Evolutionary conservation across 768 basidiomycete genomes (phyloP).

Genomic region (Termitomyces sp.): DNA sequence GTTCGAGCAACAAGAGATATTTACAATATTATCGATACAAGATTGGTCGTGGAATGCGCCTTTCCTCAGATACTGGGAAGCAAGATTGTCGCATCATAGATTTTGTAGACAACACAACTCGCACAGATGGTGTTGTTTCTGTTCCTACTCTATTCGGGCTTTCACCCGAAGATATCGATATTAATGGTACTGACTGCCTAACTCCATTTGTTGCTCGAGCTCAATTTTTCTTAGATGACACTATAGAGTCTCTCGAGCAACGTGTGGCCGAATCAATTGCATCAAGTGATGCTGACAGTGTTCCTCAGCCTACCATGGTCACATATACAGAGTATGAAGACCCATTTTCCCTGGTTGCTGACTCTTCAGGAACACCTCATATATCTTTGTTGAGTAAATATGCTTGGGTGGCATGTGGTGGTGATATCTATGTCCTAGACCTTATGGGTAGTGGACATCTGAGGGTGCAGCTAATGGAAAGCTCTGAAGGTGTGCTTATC

Average conservation of each 20-base stretch:
- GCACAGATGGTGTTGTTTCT: constrained; percentile 68
- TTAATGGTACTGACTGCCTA: constrained; percentile 43
- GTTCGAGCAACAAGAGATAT: background rate
- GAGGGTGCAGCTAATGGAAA: constrained; percentile 45
- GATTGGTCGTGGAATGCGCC: constrained; percentile 91
- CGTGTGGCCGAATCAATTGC: constrained; percentile 23
- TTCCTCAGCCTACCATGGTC: constrained; percentile 56
- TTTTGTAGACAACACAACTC: constrained; percentile 72
- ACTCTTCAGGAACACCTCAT: constrained; percentile 48
- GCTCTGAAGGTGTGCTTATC: constrained; percentile 25
- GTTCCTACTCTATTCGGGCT: constrained; percentile 84
- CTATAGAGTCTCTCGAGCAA: constrained; percentile 40
- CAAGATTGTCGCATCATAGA: constrained; percentile 84
- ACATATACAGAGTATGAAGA: constrained; percentile 75
- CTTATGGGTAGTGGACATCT: constrained; percentile 67
- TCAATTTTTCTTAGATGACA: constrained; percentile 39
- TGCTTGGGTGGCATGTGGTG: constrained; percentile 81
- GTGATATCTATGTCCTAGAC: constrained; percentile 66
- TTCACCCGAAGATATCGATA: constrained; percentile 55
- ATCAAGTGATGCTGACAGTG: constrained; percentile 21
- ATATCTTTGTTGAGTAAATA: constrained; percentile 46
- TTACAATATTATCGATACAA: constrained; percentile 20
- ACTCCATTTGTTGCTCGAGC: background rate
- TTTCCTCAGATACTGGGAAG: constrained; percentile 79
- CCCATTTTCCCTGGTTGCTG: constrained; percentile 54